A percentile compares a stretch with the other conserved stretches of the same genome.
Conservation (phyloP, 305 asterid species). For the Solanum hybrid region DNA sequence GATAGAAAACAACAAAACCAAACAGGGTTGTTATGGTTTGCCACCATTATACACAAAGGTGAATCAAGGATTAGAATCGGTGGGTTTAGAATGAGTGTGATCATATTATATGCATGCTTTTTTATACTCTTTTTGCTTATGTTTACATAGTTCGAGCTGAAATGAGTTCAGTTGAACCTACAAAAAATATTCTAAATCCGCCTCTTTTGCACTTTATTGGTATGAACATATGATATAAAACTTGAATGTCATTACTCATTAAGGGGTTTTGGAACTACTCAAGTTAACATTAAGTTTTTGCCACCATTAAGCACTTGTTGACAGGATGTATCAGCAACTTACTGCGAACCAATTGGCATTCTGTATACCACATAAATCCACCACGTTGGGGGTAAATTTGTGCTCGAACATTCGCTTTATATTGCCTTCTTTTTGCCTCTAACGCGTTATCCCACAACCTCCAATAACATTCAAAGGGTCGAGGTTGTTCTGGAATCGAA, state of each 20-base stretch:
- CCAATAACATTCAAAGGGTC: slow-evolving; percentile 27
- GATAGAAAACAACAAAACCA: background rate
- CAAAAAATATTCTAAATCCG: background rate
- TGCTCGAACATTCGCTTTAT: slow-evolving; percentile 23
- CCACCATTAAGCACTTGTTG: slow-evolving; percentile 10
- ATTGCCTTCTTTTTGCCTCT: slow-evolving; percentile 24
- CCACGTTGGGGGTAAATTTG: slow-evolving; percentile 18
- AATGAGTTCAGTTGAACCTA: background rate
- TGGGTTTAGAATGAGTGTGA: background rate
- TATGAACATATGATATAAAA: background rate
- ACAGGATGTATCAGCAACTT: slow-evolving; percentile 35
- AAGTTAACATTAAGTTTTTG: background rate
- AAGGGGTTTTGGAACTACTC: background rate
- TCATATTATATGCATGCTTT: background rate
- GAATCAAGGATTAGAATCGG: background rate
- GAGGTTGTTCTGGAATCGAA: slow-evolving; percentile 11
- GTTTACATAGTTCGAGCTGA: background rate
- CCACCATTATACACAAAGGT: background rate
- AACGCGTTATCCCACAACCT: slow-evolving; percentile 32
- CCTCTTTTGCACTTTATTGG: background rate
- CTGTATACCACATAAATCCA: slow-evolving; percentile 35
- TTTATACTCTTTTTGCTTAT: background rate
- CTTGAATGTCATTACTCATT: background rate
- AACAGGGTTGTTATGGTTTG: background rate
- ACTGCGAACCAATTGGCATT: slow-evolving; percentile 44